A percentile compares a stretch with the other conserved stretches of the same genome.
phyloP scores from a whole-genome alignment of 257 asterid species.

The Nicotiana knightiana region DNA sequence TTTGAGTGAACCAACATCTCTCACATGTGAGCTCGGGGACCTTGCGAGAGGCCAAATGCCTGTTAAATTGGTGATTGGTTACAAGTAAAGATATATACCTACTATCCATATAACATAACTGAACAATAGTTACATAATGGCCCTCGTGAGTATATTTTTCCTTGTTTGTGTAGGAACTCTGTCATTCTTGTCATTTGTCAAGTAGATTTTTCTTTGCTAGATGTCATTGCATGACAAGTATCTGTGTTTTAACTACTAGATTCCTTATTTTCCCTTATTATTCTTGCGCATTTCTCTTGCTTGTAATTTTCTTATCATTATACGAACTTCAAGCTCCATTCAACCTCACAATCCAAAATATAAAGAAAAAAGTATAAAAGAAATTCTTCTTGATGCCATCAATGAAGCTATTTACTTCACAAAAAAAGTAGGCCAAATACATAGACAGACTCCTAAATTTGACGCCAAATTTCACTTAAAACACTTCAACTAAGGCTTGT shows the following conservation, averaged over 20 bases:
- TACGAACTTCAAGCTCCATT: not conserved
- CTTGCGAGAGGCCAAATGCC: not conserved
- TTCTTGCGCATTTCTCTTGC: not conserved
- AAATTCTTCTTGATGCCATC: no score
- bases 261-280: not conserved
- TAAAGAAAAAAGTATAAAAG: not conserved
- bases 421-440: no score
- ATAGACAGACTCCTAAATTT: no score
- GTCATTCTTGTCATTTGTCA: not conserved
- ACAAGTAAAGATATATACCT: not conserved
- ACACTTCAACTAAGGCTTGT: no score
- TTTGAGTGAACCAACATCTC: not conserved
- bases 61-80: not conserved
- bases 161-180: not conserved
- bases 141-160: not conserved
- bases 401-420: not conserved
- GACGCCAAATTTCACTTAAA: no score
- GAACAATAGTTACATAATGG: not conserved
- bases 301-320: not conserved
- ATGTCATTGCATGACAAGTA: not conserved
- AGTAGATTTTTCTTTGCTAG: not conserved
- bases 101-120: not conserved
- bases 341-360: not conserved
- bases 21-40: not conserved
- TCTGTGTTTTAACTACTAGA: not conserved